Evolutionary conservation across 2,329 filamentous ascomycete genomes (phyloP), one percentile per base, ranked within the genome.

Genomic region (Xylariaceae sp.): DNA sequence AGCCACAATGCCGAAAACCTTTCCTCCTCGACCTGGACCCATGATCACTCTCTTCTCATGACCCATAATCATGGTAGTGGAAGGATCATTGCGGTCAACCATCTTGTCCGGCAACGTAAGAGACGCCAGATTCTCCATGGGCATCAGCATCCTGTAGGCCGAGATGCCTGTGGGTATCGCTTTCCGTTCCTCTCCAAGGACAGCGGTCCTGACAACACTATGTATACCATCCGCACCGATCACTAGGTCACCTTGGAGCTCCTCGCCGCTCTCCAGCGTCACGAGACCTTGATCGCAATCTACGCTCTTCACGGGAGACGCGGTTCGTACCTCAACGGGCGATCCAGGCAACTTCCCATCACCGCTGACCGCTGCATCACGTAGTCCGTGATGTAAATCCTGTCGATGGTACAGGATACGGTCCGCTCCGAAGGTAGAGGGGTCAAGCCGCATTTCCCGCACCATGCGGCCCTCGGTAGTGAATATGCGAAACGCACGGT

Each of bases 1-100:
- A 0, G 64, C 65, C 4, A 70, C 65, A 29, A 74, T 59, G 29
- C 69, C 65, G 44, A 66, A 71, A 0, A 72, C 48, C 3, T 62
- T 54, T 0, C 64, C 64, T 12, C 64, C 53, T 4, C 70, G 54
- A 1, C 63, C 67, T 2, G 69, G 69, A 2, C 69, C 69, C 66
- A 72, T 71, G 28, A 73, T 63, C n/a, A 69, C 47, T 12, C 67
- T 56, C 16, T 61, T 54, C 19, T 66, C 58, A 22, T 19, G 33
- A 9, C 33, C 33, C 16, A 35, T 55, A 2, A 73, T 55, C 70
- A 73, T 73, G 1, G 66, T 67, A 2, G 70, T 73, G 38, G 59
- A 61, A 1, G 66, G 58, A 4, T 64, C 54, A 12, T 52, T 26
- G 11, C 22, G 64, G 13, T 68, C 52, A n/a, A 69, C 57, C 3